Evolutionary conservation across 345 rosid species (phyloP).

Genomic region (Lenwebbia sp.): DNA sequence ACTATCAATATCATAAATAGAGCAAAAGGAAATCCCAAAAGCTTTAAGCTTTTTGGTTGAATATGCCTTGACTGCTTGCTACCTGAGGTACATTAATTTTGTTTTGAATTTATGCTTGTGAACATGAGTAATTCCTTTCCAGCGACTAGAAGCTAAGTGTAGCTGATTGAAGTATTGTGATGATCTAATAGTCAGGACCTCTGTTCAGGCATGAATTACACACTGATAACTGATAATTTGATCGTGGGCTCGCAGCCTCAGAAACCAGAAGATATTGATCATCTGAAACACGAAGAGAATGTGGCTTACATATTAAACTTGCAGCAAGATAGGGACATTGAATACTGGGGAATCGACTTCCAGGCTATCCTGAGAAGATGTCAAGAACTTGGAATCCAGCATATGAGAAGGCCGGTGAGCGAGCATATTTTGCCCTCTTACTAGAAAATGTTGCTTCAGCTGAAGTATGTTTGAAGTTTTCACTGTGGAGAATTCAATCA

Average conservation of each 20-base stretch:
- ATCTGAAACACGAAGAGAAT: slow-evolving; percentile 55
- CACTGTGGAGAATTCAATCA: background rate
- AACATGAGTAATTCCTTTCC: background rate
- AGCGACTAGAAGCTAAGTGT: background rate
- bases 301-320: slow-evolving; percentile 84
- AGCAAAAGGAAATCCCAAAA: background rate
- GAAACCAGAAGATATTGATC: slow-evolving; percentile 74
- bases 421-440: background rate
- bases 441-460: background rate
- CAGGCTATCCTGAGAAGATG: slow-evolving; percentile 42
- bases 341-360: slow-evolving; percentile 72
- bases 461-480: background rate
- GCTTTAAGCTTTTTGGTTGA: background rate
- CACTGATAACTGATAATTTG: slow-evolving; percentile 56
- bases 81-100: background rate
- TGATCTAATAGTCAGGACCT: background rate
- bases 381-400: slow-evolving; percentile 49
- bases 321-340: slow-evolving; percentile 85
- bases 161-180: background rate
- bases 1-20: background rate
- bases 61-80: background rate
- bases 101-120: background rate
- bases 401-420: slow-evolving; percentile 88
- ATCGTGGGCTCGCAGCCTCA: slow-evolving; percentile 94
- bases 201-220: slow-evolving; percentile 84